These are phyloP conservation scores for Aeminium ludgeri DNA, from an alignment of 495 filamentous ascomycete genomes.

Conservation along the genomic window DNA sequence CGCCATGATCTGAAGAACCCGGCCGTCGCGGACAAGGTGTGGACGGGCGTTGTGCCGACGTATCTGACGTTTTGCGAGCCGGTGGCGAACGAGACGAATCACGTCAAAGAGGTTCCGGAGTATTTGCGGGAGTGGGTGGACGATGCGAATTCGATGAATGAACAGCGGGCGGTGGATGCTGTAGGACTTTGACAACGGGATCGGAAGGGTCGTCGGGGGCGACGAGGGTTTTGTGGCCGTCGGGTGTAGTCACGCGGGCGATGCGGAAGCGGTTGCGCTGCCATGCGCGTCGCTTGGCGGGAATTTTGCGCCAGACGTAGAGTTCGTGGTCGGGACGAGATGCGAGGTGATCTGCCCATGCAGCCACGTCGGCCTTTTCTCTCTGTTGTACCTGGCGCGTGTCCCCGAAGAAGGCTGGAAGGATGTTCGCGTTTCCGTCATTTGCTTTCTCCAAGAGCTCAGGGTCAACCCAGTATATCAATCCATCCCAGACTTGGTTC, in stretches of 20 bases:
- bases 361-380: background rate
- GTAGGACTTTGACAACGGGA: background rate
- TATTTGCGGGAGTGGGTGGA: constrained; percentile 44
- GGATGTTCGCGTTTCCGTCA: background rate
- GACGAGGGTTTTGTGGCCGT: no score
- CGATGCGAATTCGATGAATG: constrained; percentile 16
- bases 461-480: background rate
- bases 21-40: constrained; percentile 43
- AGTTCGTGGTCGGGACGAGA: background rate
- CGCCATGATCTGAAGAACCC: constrained; percentile 41
- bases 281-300: constrained; percentile 2
- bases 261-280: background rate
- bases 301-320: background rate
- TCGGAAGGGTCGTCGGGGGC: no score
- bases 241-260: background rate
- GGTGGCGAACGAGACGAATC: constrained; percentile 44
- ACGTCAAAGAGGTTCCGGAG: constrained; percentile 40
- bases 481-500: constrained; percentile 16
- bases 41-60: constrained; percentile 75
- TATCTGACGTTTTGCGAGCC: constrained; percentile 51
- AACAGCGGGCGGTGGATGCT: constrained; percentile 16
- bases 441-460: background rate
- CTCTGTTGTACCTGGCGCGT: background rate
- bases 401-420: constrained; percentile 7
- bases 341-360: background rate